Evolutionary conservation across 495 filamentous ascomycete species (phyloP), one percentile per base, ranked within the genome.

Genomic region (Trichoderma erinaceum): DNA sequence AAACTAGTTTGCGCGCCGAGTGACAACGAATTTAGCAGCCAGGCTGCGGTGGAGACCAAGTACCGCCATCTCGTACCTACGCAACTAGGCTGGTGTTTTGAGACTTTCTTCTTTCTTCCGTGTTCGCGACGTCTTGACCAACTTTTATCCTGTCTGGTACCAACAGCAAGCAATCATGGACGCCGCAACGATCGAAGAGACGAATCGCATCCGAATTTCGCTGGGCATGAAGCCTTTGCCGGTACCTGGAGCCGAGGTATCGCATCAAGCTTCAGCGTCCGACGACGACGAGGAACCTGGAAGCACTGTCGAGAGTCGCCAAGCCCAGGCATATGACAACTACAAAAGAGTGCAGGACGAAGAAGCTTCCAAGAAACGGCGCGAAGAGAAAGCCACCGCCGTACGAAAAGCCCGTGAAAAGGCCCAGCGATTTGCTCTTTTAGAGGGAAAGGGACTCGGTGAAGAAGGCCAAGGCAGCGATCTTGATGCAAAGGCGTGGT

Each of bases 141-240:
- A 18, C 25, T 21, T 23, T 5, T 3, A 66, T 48, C 65, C 15
- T 44, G 66, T 46, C 35, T 21, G 16, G 11, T 23, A 29, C 3
- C 68, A 43, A 23, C 44, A 13, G 48, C n/a, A 18, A 52, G 43
- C 48, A 66, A 87, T 68, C 44, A 96, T 94, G 91, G 91, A 94
- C 82, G 83, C 87, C 71, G 86, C 93, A 38, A 89, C 90, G 66
- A 93, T 99, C 75, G 92, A 96, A 75, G 92, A 97, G 82, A 91
- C 92, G 63, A 99, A 99, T 83, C 91, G 93, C 74, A 88, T 97
- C 71, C 93, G 95, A 56, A 84, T 88, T 69, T 91, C 92, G 46
- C 84, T 97, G 71, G 95, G 95, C 69, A 88, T 97, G 80, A 92
- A 93, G 73, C 94, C 93, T 41, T 83, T 99, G 70, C 92, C 92